These are phyloP conservation scores for Cenchrus fungigraminus DNA, from an alignment of 176 grass and related monocot genomes.

Conservation along the genomic window DNA sequence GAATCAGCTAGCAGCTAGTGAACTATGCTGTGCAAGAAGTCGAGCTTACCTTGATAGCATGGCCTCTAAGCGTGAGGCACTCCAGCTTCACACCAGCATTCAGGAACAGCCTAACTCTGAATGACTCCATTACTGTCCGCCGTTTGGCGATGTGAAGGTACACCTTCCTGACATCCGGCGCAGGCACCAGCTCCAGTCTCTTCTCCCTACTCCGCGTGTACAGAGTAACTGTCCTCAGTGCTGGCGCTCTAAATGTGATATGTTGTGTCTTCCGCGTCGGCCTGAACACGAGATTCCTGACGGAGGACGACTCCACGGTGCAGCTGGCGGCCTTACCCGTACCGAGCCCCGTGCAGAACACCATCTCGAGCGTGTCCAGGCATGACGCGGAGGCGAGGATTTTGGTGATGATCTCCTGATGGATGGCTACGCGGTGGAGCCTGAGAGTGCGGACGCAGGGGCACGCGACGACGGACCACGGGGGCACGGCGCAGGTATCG, in stretches of 20 bases:
- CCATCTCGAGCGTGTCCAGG: conserved; percentile 48
- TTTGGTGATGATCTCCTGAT: conserved; percentile 17
- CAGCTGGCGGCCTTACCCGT: conserved; percentile 6
- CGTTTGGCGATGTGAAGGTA: conserved; percentile 50
- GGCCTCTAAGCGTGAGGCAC: conserved; percentile 50
- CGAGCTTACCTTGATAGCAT: conserved; percentile 33
- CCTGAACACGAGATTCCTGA: conserved; percentile 40
- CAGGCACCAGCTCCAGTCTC: conserved; percentile 21
- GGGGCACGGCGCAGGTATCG: conserved; percentile 35
- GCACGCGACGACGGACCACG: neutral
- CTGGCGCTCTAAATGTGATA: neutral
- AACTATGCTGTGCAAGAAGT: conserved; percentile 7
- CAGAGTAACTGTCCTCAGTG: conserved; percentile 40
- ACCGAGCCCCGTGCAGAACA: conserved; percentile 19
- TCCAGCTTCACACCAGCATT: conserved; percentile 41
- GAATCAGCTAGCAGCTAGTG: neutral
- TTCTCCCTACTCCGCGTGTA: conserved; percentile 29
- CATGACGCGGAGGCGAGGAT: conserved; percentile 29
- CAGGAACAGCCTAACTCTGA: conserved; percentile 40
- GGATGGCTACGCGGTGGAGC: conserved; percentile 43
- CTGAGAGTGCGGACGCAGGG: conserved; percentile 44
- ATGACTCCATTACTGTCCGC: neutral
- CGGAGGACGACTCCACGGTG: conserved; percentile 42
- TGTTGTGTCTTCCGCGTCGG: conserved; percentile 5
- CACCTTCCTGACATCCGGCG: conserved; percentile 44